Base-by-base conservation (phyloP, 345 rosid species). In the Eutrema yunnanense region DNA sequence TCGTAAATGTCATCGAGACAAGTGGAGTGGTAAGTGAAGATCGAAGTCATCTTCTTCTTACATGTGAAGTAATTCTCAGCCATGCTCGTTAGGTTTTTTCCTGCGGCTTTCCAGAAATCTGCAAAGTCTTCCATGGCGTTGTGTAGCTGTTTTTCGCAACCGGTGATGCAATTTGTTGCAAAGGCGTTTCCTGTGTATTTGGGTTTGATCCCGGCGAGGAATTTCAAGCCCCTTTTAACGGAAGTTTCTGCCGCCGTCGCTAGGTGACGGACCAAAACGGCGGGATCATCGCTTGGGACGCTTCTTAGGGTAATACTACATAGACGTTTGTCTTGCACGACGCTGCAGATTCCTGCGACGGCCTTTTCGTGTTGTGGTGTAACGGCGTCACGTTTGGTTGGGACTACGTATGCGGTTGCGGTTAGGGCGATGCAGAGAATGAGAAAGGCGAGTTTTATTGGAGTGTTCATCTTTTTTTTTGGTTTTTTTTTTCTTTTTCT, bases 221-320 rank as follows among this genome's bases (percentile, higher is more conserved):
- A 80, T n/a, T 81, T 78, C 38, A 75, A 66, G 1, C 85, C 72
- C 26, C 54, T 74, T 55, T 70, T 73, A 6, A 82, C 67, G 4
- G 87, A 70, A 0, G 72, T 46, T 22, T 77, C 67, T 2, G 88
- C 72, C 6, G 81, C 87, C 2, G 74, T 11, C 7, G 71, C 41
- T 55, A 87, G 44, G 5, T 83, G 69, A 59, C 83, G 77, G 27
- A 84, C 44, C 71, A 75, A 81, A 19, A 81, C 81, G 71, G 80
- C 78, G 2, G 89, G 87, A 38, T 86, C 88, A 0, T 86, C 48
- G 72, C 80, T 78, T 9, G 51, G 79, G 4, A 75, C 84, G 14
- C 54, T 8, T 63, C 73, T 52, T 5, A 92, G 78, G 62, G 82
- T 81, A 27, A 70, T 79, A 55, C 69, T 73, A 73, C 97, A 91